Base-by-base conservation (phyloP, 192 early-diverging fungal species). In the Chytriomyces confervae region DNA sequence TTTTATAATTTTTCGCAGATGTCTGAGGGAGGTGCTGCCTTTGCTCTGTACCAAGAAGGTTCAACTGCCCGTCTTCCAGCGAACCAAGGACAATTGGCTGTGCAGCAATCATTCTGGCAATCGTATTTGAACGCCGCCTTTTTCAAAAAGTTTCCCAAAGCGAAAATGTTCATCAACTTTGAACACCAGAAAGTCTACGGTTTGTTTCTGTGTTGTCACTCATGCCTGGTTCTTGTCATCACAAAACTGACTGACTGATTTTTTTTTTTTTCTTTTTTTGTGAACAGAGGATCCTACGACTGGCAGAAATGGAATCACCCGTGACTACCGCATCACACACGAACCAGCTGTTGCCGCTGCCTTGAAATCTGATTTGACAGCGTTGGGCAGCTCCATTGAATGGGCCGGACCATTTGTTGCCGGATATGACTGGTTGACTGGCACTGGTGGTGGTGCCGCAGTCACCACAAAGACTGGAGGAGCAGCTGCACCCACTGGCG, bases 121-220 rank as follows among this genome's bases (percentile, higher is more conserved):
- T 43, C 72, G 44, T 79, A 74, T 50, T 45, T 79, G 62, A 79
- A 75, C 46, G 8, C 71, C 5, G 44, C 62, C 7, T 73, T 79
- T 50, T 71, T 75, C 62, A 23, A 50, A 49, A 50, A 16, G 7
- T 79, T 53, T 24, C 78, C 78, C 11, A 79, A 79, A 46, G 78
- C 78, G 29, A 79, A 79, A 53, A 73, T 79, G 71, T 79, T 79
- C 49, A 64, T 68, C 49, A 75, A 74, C 24, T 79, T 79, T 69
- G 78, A 79, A 45, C 64, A 67, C 36, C 9, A 24, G 24, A 79
- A 79, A 66, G 1, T 43, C 5, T 6, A 67, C n/a, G 72, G 72
- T 66, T 62, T 50, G n/a, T n/a, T 47, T 18, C 1, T 48, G 0
- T 49, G 2, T 24, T 47, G 20, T 4, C 61, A 8, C 47, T 50